Base-by-base conservation (phyloP, 768 basidiomycete species). In the Pilatotrama ljubarskyi region DNA sequence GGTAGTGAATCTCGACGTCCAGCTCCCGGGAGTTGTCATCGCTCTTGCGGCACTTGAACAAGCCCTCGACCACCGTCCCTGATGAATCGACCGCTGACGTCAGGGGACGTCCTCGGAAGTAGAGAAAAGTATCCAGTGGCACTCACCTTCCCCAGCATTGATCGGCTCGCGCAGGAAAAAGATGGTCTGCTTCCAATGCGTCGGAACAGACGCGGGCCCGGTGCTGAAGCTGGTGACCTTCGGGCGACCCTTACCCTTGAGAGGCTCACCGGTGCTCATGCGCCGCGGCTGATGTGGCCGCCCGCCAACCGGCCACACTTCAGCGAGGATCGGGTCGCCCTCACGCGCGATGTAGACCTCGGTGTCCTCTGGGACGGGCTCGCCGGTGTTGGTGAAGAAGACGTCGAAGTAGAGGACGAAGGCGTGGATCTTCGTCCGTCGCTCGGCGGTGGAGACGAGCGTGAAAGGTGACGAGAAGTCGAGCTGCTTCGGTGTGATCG, bases 151-250 rank as follows among this genome's bases (percentile, higher is more conserved):
- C 3, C 82, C 80, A 1, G 91, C 85, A n/a, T 73, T 69, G 52
- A 98, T 82, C 0, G 93, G 90, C 55, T 94, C 85, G 46, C 83
- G 78, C 58, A 99, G 78, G 65, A 98, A 73, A 74, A 99, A 97
- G 2, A 93, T 66, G 0, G 96, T 94, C 70, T 99, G 96, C 71
- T 94, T 95, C 96, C 96, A 98, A 72, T 99, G 96, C 25, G 95
- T 98, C 10, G 92, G 85, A 22, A 84, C 83, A 58, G 91, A 95
- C 66, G 76, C 76, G 10, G 96, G 95, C 0, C 96, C 93, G 0
- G 96, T 98, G 66, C 92, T 95, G 74, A 99, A 92, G 71, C 90
- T 92, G 6, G 81, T 84, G 8, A 85, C 70, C 14, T 73, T 68
- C 53, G 73, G 76, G 37, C 75, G 77, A 58, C 80, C 79, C 60